A percentile compares a stretch with the other conserved stretches of the same genome.
These are phyloP conservation scores for Leucoagaricus sp. DNA, from an alignment of 1,284 basidiomycete species.

Conservation along the genomic window DNA sequence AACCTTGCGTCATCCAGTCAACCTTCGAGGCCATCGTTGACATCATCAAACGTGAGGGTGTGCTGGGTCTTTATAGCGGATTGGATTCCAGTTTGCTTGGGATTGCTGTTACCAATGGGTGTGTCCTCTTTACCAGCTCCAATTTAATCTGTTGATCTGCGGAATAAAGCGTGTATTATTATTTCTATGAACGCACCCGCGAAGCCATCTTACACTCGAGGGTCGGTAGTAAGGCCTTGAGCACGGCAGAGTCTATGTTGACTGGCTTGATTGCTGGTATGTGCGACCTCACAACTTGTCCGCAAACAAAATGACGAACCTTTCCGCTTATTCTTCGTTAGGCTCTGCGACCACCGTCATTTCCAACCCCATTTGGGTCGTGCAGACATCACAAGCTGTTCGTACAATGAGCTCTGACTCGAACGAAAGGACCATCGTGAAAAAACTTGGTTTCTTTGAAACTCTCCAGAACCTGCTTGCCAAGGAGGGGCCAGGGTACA, in stretches of 20 bases:
- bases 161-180: constrained; percentile 72
- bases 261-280: constrained; percentile 86
- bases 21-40: constrained; percentile 67
- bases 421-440: constrained; percentile 30
- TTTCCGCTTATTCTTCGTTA: constrained; percentile 28
- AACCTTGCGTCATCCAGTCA: constrained; percentile 35
- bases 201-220: constrained; percentile 59
- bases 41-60: constrained; percentile 84
- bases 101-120: constrained; percentile 94
- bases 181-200: constrained; percentile 77
- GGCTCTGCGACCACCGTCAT: constrained; percentile 90
- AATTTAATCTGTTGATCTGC: background rate
- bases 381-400: constrained; percentile 92
- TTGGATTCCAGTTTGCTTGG: constrained; percentile 86
- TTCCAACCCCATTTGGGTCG: constrained; percentile 95
- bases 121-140: constrained; percentile 18
- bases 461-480: constrained; percentile 75
- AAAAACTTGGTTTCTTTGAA: constrained; percentile 68
- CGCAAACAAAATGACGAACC: background rate
- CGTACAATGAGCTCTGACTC: constrained; percentile 46
- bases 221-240: constrained; percentile 66
- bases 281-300: constrained; percentile 11
- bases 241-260: constrained; percentile 87
- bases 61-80: constrained; percentile 87
- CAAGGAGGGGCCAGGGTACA: constrained; percentile 68